phyloP scores from a whole-genome alignment of 306 rosid genomes.

The Rosa lucieae region DNA sequence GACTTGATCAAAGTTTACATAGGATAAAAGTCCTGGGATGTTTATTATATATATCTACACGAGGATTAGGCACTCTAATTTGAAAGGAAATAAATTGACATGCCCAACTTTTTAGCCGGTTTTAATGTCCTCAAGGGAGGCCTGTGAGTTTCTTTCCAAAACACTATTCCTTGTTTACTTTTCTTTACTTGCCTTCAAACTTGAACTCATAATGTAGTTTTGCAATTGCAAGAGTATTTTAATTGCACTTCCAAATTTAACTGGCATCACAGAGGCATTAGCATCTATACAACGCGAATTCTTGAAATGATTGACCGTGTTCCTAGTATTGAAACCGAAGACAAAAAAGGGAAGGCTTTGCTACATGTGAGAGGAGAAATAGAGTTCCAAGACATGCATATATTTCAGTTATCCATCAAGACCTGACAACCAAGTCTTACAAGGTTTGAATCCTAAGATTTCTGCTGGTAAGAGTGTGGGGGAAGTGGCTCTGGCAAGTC shows the following conservation, averaged over 20 bases:
- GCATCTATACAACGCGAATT: constrained; percentile 57
- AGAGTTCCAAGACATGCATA: constrained; percentile 45
- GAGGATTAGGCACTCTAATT: not conserved
- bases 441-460: constrained; percentile 61
- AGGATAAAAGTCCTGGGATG: not conserved
- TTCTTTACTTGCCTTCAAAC: not conserved
- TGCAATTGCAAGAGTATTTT: constrained; percentile 70
- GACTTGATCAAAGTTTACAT: not conserved
- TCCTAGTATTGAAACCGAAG: constrained; percentile 67
- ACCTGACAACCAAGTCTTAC: constrained; percentile 59
- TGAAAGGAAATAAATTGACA: not conserved
- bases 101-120: constrained; percentile 56
- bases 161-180: not conserved
- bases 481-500: constrained; percentile 95
- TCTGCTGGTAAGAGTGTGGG: constrained; percentile 77
- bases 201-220: constrained; percentile 20
- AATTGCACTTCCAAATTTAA: constrained; percentile 84
- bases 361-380: constrained; percentile 80
- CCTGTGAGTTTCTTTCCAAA: constrained; percentile 54
- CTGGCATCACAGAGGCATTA: constrained; percentile 71
- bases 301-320: constrained; percentile 70
- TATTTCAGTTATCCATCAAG: constrained; percentile 74
- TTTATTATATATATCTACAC: not conserved
- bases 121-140: constrained; percentile 92
- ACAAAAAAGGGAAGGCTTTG: constrained; percentile 70